A percentile compares a stretch with the other conserved stretches of the same genome.
These are phyloP conservation scores for Lathyrus oleraceus DNA, from an alignment of 306 rosid genomes.

Conservation along the genomic window DNA sequence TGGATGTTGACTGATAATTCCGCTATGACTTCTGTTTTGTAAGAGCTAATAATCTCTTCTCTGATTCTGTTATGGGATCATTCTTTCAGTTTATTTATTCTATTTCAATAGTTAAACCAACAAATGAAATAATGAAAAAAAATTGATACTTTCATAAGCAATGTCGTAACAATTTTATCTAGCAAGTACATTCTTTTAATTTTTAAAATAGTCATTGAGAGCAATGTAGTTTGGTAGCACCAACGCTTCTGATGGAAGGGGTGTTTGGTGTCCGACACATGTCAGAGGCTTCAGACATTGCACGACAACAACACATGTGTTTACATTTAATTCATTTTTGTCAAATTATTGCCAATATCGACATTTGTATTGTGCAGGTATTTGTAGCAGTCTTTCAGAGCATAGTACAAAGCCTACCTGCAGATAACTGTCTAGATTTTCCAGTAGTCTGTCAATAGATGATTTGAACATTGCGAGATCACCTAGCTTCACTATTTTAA, in stretches of 20 bases:
- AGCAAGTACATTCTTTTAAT: neutral
- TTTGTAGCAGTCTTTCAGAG: neutral
- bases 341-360: neutral
- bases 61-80: neutral
- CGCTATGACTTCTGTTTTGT: conserved; percentile 1
- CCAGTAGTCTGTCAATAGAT: conserved; percentile 58
- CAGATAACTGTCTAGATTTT: conserved; percentile 57
- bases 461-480: conserved; percentile 51
- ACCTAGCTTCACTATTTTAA: conserved; percentile 62
- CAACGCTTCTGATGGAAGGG: too few species aligned
- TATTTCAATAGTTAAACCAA: conserved; percentile 24
- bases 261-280: neutral
- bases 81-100: neutral
- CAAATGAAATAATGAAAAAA: conserved; percentile 8
- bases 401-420: conserved; percentile 52
- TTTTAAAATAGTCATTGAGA: conserved; percentile 9
- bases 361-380: neutral
- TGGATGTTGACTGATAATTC: neutral
- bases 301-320: neutral
- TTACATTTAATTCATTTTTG: neutral
- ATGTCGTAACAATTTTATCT: conserved; percentile 14
- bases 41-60: neutral
- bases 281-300: neutral
- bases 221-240: too few species aligned
- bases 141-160: conserved; percentile 9